Percentiles rank a stretch among this genome's conserved stretches.
Evolutionary conservation across 2,329 filamentous ascomycete genomes (phyloP).

Genomic region (Clonostachys chloroleuca): DNA sequence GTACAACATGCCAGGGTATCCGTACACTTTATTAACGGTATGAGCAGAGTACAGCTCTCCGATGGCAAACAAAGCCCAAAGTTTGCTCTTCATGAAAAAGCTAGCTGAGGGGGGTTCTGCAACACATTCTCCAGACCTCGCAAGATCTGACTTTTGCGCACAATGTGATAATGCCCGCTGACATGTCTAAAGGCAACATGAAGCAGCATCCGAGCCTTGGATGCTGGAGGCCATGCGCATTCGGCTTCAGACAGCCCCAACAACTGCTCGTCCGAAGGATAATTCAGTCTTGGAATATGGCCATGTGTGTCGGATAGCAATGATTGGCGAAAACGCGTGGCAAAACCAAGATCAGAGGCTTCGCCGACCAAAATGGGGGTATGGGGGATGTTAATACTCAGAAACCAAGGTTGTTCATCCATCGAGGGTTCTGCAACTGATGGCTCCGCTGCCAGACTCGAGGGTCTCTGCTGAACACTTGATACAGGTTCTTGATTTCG

Average conservation of each 20-base stretch:
- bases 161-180: slow-evolving; percentile 29
- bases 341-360: slow-evolving; percentile 26
- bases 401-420: slow-evolving; percentile 22
- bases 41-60: slow-evolving; percentile 37
- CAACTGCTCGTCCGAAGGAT: slow-evolving; percentile 21
- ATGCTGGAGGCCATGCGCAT: slow-evolving; percentile 9
- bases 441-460: not conserved
- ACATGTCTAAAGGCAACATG: slow-evolving; percentile 34
- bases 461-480: not conserved
- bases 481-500: not conserved
- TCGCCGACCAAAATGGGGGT: slow-evolving; percentile 27
- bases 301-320: slow-evolving; percentile 18
- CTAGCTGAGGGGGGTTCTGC: slow-evolving; percentile 22
- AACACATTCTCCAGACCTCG: slow-evolving; percentile 20
- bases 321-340: slow-evolving; percentile 27
- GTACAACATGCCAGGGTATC: slow-evolving; percentile 36
- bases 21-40: slow-evolving; percentile 19
- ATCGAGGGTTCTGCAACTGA: not conserved
- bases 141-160: slow-evolving; percentile 28
- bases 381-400: slow-evolving; percentile 21
- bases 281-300: slow-evolving; percentile 25
- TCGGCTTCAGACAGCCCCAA: slow-evolving; percentile 18
- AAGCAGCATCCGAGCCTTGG: slow-evolving; percentile 13
- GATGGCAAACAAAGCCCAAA: slow-evolving; percentile 38
- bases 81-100: slow-evolving; percentile 27